Evolutionary conservation across 257 asterid species (phyloP).

Genomic region (Nicotiana benthamiana): DNA sequence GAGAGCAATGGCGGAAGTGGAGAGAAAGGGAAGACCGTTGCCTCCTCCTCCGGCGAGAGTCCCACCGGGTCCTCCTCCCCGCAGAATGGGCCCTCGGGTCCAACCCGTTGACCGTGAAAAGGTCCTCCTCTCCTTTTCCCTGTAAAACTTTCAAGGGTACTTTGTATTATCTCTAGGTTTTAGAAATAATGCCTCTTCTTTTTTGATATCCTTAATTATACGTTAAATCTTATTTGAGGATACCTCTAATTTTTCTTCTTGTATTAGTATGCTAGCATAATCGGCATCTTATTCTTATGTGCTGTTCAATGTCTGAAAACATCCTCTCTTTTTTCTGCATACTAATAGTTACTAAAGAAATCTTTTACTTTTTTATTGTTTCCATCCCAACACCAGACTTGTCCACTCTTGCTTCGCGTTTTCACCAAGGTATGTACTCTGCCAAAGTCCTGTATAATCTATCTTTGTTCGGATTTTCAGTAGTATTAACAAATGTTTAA

Average conservation of each 20-base stretch:
- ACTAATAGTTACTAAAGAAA: not conserved
- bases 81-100: not conserved
- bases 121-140: not conserved
- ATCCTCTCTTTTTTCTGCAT: not conserved
- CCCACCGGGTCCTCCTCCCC: slow-evolving; percentile 1
- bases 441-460: not conserved
- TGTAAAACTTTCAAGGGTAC: no score
- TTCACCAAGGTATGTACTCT: slow-evolving; percentile 6
- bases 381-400: not conserved
- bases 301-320: not conserved
- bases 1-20: not conserved
- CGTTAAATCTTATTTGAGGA: no score
- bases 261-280: not conserved
- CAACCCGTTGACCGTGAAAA: slow-evolving; percentile 1
- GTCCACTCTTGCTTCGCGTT: slow-evolving; percentile 6
- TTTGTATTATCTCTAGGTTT: no score
- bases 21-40: slow-evolving; percentile 4
- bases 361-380: not conserved
- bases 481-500: no score
- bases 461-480: not conserved
- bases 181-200: no score
- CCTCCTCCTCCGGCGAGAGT: slow-evolving; percentile 5
- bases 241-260: not conserved
- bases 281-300: not conserved
- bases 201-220: no score